Base-by-base conservation (phyloP, 208 protist species). In the Acanthamoeba healyi region DNA sequence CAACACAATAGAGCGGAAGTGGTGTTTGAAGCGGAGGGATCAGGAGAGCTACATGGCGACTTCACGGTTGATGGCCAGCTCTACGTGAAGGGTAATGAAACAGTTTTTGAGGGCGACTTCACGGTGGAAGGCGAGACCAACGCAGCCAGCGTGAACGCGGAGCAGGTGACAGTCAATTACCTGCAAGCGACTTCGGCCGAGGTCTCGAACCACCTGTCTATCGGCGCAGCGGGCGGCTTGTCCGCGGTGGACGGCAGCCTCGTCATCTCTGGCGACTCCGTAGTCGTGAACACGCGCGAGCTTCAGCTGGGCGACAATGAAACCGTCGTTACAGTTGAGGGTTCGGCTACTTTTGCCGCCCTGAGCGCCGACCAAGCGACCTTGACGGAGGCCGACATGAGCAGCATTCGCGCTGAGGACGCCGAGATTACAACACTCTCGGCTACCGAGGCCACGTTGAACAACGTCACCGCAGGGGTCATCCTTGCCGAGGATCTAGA, bases 1-100 rank as follows among this genome's bases (percentile, higher is more conserved):
- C 49, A 54, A 54, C 6, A 54, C 15, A 5, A 84, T 26, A 84
- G 74, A 84, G 38, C 74, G 38, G 74, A 84, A 84, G 74, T 84
- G 32, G 74, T 84, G 74, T 84, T 84, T 84, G 74, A 84, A 22
- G 74, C 74, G 32, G 74, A 84, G 32, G 74, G 74, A 58, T 84
- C 74, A 84, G 74, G 74, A 84, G 74, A 84, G 58, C 74, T 84
- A 4, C 74, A 84, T 9, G 74, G 74, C 1, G 74, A 84, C 74
- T 84, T 84, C 38, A 84, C 74, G 2, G 32, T 84, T 1, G 74
- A 84, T 56, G 74, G 74, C 44, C 14, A 19, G 6, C 74, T 84
- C 24, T 38, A 58, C 42, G 74, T 84, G 42, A 56, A 49, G 38
- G 74, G 74, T 0, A 84, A 58, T 26, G 72, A 36, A 15, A 58